Percentiles rank a stretch among this genome's conserved stretches.
phyloP scores from a whole-genome alignment of 208 protist species.

The Pavlovales sp. region DNA sequence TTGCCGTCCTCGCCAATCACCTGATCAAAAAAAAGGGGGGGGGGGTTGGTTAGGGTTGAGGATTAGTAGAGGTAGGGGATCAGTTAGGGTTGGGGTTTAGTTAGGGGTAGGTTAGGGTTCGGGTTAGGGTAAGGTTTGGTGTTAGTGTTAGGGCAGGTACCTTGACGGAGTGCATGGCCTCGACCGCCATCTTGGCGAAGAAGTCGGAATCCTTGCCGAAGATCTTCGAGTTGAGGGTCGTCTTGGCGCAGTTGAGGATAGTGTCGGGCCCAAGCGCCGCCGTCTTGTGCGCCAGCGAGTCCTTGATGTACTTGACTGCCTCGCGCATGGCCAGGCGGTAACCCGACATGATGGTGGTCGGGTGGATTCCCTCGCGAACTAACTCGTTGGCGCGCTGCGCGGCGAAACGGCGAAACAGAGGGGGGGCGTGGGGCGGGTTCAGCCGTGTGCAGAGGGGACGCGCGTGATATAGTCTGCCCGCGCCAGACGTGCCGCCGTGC shows the following conservation, averaged over 20 bases:
- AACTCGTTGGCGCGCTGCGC: conserved; percentile 91
- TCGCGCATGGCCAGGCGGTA: conserved; percentile 94
- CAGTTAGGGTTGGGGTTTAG: too few relatives aligned
- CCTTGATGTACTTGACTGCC: conserved; percentile 61
- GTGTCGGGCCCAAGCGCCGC: conserved; percentile 83
- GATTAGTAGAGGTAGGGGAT: too few relatives aligned
- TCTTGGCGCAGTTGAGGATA: conserved; percentile 94
- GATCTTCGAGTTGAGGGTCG: conserved; percentile 99
- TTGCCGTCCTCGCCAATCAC: conserved; percentile 44
- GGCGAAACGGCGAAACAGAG: too few relatives aligned
- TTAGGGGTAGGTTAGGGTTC: too few relatives aligned
- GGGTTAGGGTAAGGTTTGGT: too few relatives aligned
- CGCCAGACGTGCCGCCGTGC: too few relatives aligned
- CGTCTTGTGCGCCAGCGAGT: conserved; percentile 56
- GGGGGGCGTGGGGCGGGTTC: too few relatives aligned
- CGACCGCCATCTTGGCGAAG: conserved; percentile 93
- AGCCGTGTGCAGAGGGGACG: too few relatives aligned
- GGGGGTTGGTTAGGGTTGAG: too few relatives aligned
- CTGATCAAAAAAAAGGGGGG: too few relatives aligned
- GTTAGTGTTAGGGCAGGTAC: too few relatives aligned
- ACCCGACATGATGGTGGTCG: conserved; percentile 96
- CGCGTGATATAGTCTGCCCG: too few relatives aligned
- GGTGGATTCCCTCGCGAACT: conserved; percentile 89
- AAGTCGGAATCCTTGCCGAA: conserved; percentile 79
- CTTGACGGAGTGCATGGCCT: conserved; percentile 74